phyloP scores from a whole-genome alignment of 768 basidiomycete species.

The Melanogaster broomeanus region DNA sequence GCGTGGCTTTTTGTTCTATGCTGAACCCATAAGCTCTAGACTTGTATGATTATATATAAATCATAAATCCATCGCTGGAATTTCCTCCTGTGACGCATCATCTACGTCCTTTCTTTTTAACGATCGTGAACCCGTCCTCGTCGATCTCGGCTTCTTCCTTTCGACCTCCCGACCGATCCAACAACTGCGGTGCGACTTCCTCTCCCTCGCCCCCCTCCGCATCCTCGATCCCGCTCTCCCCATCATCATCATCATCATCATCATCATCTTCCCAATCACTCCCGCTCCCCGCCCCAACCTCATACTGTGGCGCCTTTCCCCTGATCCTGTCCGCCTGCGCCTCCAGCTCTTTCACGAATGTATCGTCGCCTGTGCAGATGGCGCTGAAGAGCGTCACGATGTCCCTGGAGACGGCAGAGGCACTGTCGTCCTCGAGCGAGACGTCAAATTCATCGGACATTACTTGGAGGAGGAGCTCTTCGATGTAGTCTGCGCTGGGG shows the following conservation, averaged over 20 bases:
- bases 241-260: slow-evolving; percentile 36
- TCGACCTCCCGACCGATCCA: slow-evolving; percentile 39
- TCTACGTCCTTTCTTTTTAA: slow-evolving; percentile 57
- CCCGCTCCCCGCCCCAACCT: slow-evolving; percentile 41
- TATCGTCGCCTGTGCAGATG: slow-evolving; percentile 44
- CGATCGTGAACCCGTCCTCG: slow-evolving; percentile 90
- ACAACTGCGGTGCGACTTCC: slow-evolving; percentile 56
- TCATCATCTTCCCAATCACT: slow-evolving; percentile 51
- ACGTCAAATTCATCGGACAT: slow-evolving; percentile 89
- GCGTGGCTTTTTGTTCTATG: not conserved
- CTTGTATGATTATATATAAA: not conserved
- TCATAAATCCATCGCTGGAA: not conserved
- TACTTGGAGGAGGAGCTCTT: slow-evolving; percentile 78
- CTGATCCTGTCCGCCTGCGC: slow-evolving; percentile 55
- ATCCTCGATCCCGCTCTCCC: slow-evolving; percentile 39
- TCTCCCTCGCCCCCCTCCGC: slow-evolving; percentile 38
- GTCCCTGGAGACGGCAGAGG: slow-evolving; percentile 70
- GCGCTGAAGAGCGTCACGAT: slow-evolving; percentile 70
- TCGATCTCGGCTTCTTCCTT: slow-evolving; percentile 73
- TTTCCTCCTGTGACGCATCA: slow-evolving; percentile 17
- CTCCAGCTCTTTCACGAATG: slow-evolving; percentile 63
- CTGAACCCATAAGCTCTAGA: not conserved
- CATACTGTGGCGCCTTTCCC: slow-evolving; percentile 55
- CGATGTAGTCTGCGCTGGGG: slow-evolving; percentile 76
- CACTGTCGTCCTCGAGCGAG: slow-evolving; percentile 82